phyloP scores from a whole-genome alignment of 176 grass and related monocot species.

The Eragrostis nindensis region DNA sequence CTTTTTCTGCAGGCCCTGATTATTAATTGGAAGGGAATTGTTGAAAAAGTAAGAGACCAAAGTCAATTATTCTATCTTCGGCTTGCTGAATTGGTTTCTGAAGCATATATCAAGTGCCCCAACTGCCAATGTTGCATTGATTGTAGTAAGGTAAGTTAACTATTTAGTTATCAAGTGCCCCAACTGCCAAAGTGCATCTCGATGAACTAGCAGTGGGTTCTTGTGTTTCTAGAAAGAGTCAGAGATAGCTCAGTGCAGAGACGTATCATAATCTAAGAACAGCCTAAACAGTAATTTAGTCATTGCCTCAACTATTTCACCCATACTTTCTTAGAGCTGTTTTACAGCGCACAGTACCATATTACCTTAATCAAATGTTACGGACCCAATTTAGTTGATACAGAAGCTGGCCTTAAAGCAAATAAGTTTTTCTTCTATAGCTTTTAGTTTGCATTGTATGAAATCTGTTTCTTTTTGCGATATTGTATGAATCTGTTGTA shows the following conservation, averaged over 20 bases:
- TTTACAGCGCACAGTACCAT: background rate
- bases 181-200: background rate
- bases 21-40: constrained; percentile 53
- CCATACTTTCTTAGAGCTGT: background rate
- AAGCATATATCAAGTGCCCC: constrained; percentile 62
- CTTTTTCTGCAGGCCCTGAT: constrained; percentile 65
- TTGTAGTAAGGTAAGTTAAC: constrained; percentile 63
- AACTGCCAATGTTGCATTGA: constrained; percentile 58
- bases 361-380: background rate
- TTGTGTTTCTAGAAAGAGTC: background rate
- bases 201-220: background rate
- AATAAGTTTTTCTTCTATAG: background rate
- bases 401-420: background rate
- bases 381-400: background rate
- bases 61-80: constrained; percentile 12
- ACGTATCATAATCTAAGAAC: background rate
- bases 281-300: background rate
- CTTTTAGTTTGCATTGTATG: constrained; percentile 19
- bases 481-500: background rate
- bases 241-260: background rate
- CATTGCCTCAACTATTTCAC: background rate
- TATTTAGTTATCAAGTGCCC: background rate
- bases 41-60: constrained; percentile 57
- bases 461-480: too few relatives aligned
- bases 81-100: constrained; percentile 48